These are phyloP conservation scores for Agrostemma githago DNA, from an alignment of 148 eudicot species.

Conservation along the genomic window DNA sequence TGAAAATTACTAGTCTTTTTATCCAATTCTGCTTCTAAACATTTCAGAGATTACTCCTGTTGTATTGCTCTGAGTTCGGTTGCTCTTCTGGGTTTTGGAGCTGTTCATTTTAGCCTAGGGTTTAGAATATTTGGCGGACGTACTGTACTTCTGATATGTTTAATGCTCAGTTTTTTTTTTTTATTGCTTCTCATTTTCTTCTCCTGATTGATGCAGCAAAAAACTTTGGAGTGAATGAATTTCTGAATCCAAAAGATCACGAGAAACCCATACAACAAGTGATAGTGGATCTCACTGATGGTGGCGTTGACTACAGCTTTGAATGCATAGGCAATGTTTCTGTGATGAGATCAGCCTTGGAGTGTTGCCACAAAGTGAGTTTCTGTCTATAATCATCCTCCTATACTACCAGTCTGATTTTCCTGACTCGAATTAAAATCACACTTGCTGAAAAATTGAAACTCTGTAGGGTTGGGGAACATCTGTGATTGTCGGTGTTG, in stretches of 20 bases:
- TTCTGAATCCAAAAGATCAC: slow-evolving; percentile 85
- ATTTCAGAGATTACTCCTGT: no score
- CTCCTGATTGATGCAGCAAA: slow-evolving; percentile 53
- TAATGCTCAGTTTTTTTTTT: no score
- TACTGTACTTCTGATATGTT: no score
- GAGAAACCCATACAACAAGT: slow-evolving; percentile 96
- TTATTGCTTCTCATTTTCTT: no score
- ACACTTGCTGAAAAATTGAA: not conserved
- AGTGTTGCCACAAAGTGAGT: slow-evolving; percentile 94
- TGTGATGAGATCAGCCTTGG: slow-evolving; percentile 92
- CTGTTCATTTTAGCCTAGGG: no score
- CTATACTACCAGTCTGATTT: not conserved
- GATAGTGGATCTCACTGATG: slow-evolving; percentile 91
- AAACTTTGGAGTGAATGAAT: slow-evolving; percentile 90
- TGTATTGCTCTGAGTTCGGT: no score
- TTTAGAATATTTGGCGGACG: no score
- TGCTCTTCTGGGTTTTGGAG: no score
- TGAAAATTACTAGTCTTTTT: no score
- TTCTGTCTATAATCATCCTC: not conserved
- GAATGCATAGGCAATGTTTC: slow-evolving; percentile 97
- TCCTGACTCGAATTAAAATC: not conserved
- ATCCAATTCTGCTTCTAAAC: no score
- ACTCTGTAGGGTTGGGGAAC: slow-evolving; percentile 91
- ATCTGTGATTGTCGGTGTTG: slow-evolving; percentile 96
- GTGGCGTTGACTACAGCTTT: slow-evolving; percentile 98